Evolutionary conservation across 2,329 filamentous ascomycete species (phyloP).

Genomic region (Hyphodiscus sp.): DNA sequence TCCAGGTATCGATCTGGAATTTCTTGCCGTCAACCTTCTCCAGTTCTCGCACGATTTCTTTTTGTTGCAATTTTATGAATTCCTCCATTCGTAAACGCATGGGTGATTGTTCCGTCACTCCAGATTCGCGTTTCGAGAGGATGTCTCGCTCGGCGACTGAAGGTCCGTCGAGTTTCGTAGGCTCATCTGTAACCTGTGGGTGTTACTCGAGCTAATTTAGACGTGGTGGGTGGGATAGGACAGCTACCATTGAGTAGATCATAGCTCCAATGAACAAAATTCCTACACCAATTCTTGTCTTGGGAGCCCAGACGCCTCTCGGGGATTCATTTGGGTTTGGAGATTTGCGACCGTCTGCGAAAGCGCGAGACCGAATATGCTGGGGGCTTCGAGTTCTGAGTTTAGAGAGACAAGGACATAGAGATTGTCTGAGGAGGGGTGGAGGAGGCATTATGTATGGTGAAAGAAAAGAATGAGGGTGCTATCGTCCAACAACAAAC

Average conservation of each 20-base stretch:
- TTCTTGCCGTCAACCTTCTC: constrained; percentile 76
- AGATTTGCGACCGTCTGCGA: constrained; percentile 15
- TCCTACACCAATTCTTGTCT: constrained; percentile 41
- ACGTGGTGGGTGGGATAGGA: neutral
- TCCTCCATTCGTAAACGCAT: constrained; percentile 98
- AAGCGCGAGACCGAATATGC: constrained; percentile 16
- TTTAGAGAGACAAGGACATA: constrained; percentile 16
- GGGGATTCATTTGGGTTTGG: constrained; percentile 10
- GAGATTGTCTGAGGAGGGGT: constrained; percentile 15
- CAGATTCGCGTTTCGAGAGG: constrained; percentile 70
- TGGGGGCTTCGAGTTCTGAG: constrained; percentile 12
- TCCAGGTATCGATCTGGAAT: constrained; percentile 84
- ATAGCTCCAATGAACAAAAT: constrained; percentile 41
- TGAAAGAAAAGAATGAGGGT: constrained; percentile 6
- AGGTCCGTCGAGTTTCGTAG: constrained; percentile 49
- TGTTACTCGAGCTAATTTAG: constrained; percentile 12
- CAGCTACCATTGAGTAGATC: constrained; percentile 43
- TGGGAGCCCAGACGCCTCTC: constrained; percentile 35
- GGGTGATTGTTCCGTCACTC: constrained; percentile 70
- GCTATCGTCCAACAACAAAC: constrained; percentile 19
- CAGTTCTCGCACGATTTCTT: constrained; percentile 76
- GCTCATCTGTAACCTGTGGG: constrained; percentile 27
- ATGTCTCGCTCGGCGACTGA: constrained; percentile 81
- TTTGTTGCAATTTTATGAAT: constrained; percentile 89
- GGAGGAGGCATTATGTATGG: constrained; percentile 25